phyloP scores from a whole-genome alignment of 2,329 filamentous ascomycete species.

The Venturia effusa region DNA sequence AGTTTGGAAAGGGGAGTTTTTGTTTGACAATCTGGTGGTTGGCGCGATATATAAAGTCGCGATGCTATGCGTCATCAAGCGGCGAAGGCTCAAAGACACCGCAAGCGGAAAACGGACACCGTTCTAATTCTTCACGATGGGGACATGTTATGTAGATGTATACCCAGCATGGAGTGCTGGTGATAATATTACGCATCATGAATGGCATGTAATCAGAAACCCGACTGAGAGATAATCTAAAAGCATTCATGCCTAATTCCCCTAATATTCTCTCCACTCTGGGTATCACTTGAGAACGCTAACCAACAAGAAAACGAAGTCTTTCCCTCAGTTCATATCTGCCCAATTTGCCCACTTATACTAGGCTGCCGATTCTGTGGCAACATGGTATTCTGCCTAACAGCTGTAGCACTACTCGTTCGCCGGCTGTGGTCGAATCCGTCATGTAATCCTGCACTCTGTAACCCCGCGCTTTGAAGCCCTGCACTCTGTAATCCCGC shows the following conservation, averaged over 20 bases:
- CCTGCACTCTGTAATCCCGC: neutral
- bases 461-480: neutral
- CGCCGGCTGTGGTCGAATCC: neutral
- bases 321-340: neutral
- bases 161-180: no score
- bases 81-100: neutral
- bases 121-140: no score
- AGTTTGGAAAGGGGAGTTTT: neutral
- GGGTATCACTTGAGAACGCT: neutral
- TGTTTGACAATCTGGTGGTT: neutral
- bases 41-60: neutral
- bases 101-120: neutral
- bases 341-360: neutral
- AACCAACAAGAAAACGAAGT: neutral
- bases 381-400: neutral
- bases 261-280: neutral
- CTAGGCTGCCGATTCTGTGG: neutral
- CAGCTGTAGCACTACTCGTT: slow-evolving; percentile 1
- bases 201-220: neutral
- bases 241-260: neutral
- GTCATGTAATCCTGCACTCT: neutral
- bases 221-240: neutral
- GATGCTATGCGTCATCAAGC: neutral
- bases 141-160: no score
- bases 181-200: neutral